A percentile compares a stretch with the other conserved stretches of the same genome.
These are phyloP conservation scores for Nakazawaea peltata DNA, from an alignment of 805 yeast species.

Conservation along the genomic window DNA sequence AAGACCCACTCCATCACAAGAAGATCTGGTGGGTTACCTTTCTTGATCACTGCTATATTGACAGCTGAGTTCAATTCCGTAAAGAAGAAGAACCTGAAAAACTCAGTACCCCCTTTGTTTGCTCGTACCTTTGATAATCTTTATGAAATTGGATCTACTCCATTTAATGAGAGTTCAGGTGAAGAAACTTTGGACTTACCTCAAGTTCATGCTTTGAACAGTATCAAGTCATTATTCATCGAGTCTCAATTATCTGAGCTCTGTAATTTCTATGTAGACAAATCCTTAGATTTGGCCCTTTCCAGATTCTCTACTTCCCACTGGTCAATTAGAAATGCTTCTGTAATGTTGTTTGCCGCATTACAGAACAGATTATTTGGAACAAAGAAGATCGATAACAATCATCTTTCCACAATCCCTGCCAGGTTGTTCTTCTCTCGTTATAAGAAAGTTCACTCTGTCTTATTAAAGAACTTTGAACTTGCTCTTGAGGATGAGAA, in stretches of 20 bases:
- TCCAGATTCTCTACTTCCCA: conserved; percentile 51
- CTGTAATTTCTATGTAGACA: conserved; percentile 43
- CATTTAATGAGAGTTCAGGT: conserved; percentile 37
- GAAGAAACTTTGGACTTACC: conserved; percentile 64
- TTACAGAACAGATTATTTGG: conserved; percentile 79
- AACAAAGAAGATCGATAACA: conserved; percentile 32
- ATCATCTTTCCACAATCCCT: conserved; percentile 29
- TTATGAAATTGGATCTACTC: conserved; percentile 43
- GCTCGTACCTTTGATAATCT: conserved; percentile 43
- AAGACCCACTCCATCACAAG: conserved; percentile 71
- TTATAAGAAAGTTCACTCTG: conserved; percentile 42
- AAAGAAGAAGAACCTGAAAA: conserved; percentile 4
- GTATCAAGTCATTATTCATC: conserved; percentile 64
- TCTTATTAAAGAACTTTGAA: conserved; percentile 37
- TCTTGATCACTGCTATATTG: conserved; percentile 66
- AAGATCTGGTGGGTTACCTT: conserved; percentile 91
- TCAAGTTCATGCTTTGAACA: conserved; percentile 90
- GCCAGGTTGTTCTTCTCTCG: conserved; percentile 68
- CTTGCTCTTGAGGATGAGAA: conserved; percentile 20
- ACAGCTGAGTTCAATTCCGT: conserved; percentile 30
- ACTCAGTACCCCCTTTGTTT: conserved; percentile 27
- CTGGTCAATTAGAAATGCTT: conserved; percentile 90
- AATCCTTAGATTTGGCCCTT: conserved; percentile 54
- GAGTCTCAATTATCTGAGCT: conserved; percentile 58
- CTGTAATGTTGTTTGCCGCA: conserved; percentile 87